Conservation (phyloP, 2,329 filamentous ascomycete genomes). For the Aspergillus terreus region DNA sequence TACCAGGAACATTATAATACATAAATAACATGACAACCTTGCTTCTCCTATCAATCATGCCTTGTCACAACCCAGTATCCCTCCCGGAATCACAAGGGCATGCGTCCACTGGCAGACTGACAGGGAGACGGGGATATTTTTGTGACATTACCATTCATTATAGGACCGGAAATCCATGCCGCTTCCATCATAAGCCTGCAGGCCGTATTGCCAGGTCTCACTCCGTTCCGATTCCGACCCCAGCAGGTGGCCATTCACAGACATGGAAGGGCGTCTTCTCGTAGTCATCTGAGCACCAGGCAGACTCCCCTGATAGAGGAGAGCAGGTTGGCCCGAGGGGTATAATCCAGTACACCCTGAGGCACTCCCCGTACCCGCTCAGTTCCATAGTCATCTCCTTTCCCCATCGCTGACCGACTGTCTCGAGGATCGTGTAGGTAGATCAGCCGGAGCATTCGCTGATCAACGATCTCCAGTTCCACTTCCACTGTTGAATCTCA, state of each 20-base stretch:
- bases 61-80: neutral
- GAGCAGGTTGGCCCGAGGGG: neutral
- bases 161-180: constrained; percentile 2
- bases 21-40: neutral
- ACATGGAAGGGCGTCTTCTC: neutral
- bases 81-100: neutral
- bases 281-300: neutral
- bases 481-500: constrained; percentile 25
- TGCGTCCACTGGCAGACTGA: neutral
- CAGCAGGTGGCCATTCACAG: neutral
- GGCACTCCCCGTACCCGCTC: neutral
- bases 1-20: constrained; percentile 3
- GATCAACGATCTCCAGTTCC: constrained; percentile 11
- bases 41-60: too few relatives aligned
- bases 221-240: too few relatives aligned
- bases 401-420: neutral
- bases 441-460: neutral
- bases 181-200: constrained; percentile 8
- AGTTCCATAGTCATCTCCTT: neutral
- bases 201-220: too few relatives aligned
- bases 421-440: neutral
- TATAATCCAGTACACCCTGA: neutral
- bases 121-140: neutral
- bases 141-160: constrained; percentile 7
- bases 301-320: too few relatives aligned